These are phyloP conservation scores for Phytophthora litchii DNA, from an alignment of 352 stramenopile genomes.

Conservation along the genomic window DNA sequence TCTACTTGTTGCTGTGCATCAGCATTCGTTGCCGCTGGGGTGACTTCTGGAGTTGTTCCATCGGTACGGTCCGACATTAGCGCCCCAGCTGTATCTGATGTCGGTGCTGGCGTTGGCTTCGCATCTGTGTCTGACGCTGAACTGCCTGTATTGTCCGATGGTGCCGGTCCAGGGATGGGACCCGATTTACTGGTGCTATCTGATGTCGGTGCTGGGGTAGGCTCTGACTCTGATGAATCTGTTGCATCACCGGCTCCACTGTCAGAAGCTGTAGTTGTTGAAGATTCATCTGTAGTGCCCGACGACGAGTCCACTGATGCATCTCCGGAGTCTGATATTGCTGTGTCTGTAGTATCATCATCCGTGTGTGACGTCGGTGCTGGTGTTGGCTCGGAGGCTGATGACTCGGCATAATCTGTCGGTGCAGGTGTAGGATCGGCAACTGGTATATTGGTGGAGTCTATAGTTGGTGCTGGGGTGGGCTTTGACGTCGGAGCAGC, in stretches of 20 bases:
- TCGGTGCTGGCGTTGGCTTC: constrained; percentile 8
- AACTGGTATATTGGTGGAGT: neutral
- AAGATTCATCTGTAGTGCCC: neutral
- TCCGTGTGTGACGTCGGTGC: constrained; percentile 1
- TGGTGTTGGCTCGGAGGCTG: constrained; percentile 4
- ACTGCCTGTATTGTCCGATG: neutral
- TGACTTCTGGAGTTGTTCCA: constrained; percentile 17
- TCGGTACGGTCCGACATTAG: constrained; percentile 1
- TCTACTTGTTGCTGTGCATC: constrained; percentile 10
- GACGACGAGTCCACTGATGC: neutral
- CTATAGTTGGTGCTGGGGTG: constrained; percentile 13
- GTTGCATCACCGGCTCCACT: neutral
- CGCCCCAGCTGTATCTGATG: neutral
- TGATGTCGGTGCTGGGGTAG: constrained; percentile 4
- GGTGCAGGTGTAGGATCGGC: constrained; percentile 6
- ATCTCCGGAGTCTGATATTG: neutral
- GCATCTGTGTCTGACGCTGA: constrained; percentile 1
- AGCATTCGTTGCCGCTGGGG: constrained; percentile 12
- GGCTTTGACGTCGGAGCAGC: constrained; percentile 20
- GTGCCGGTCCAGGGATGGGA: neutral
- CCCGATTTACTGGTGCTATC: neutral
- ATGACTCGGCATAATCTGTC: constrained; percentile 1
- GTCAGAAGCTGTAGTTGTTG: neutral
- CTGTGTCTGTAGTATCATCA: constrained; percentile 5
- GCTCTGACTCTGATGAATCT: constrained; percentile 1